These are phyloP conservation scores for Lentinus polychrous DNA, from an alignment of 1,284 basidiomycete genomes.

Conservation along the genomic window DNA sequence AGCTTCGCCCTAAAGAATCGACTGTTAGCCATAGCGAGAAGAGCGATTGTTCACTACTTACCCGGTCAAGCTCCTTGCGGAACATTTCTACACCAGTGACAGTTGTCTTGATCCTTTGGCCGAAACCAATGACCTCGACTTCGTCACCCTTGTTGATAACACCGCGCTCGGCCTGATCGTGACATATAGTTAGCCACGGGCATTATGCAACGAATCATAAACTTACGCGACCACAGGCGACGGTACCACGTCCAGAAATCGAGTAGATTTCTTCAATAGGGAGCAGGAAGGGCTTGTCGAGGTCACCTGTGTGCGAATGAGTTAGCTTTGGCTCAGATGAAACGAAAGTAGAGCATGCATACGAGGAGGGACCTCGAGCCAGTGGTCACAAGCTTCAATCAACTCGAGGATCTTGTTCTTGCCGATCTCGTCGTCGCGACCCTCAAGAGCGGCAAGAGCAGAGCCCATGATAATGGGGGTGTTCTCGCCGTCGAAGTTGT, in stretches of 20 bases:
- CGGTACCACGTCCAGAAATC: constrained; percentile 97
- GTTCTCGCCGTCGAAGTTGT: constrained; percentile 95
- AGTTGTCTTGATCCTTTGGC: constrained; percentile 83
- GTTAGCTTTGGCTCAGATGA: background rate
- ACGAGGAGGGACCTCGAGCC: constrained; percentile 94
- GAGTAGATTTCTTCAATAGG: constrained; percentile 98
- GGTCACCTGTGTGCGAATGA: constrained; percentile 57
- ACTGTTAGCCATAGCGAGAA: constrained; percentile 2
- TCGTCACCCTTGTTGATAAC: constrained; percentile 90
- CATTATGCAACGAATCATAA: background rate
- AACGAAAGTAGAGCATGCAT: constrained; percentile 27
- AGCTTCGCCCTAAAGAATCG: constrained; percentile 70
- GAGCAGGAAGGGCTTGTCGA: constrained; percentile 98
- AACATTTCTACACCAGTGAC: constrained; percentile 99
- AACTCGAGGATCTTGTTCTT: constrained; percentile 79
- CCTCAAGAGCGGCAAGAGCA: constrained; percentile 92
- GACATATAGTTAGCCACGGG: constrained; percentile 1
- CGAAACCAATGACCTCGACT: constrained; percentile 91
- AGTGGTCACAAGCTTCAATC: constrained; percentile 85
- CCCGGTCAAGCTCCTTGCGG: constrained; percentile 98
- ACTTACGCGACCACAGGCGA: constrained; percentile 86
- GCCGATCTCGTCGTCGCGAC: constrained; percentile 76
- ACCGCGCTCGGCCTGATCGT: constrained; percentile 90
- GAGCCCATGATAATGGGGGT: constrained; percentile 98
- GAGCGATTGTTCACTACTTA: constrained; percentile 26